phyloP scores from a whole-genome alignment of 305 asterid genomes.

The Solanum hybrid region DNA sequence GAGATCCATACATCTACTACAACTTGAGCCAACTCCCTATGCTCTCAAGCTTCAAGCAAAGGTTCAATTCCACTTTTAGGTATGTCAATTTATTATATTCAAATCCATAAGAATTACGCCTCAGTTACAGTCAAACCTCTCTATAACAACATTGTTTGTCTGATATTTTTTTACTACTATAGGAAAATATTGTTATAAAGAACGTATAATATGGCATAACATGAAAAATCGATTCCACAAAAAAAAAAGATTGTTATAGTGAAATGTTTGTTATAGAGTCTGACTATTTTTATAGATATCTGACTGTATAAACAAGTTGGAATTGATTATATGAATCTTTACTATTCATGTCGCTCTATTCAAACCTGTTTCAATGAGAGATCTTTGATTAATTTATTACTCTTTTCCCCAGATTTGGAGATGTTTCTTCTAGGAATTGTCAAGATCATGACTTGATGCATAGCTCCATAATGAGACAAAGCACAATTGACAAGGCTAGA shows the following conservation, averaged over 20 bases:
- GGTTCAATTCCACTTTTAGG: conserved; percentile 33
- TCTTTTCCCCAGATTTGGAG: conserved; percentile 35
- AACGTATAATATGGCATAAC: background rate
- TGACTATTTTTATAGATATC: background rate
- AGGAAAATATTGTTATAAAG: background rate
- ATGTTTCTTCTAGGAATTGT: conserved; percentile 26
- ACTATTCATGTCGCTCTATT: background rate
- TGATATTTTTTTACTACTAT: background rate
- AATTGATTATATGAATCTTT: background rate
- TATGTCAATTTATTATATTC: conserved; percentile 6
- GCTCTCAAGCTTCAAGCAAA: conserved; percentile 12
- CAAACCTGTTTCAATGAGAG: background rate
- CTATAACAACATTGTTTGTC: background rate
- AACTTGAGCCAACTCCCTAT: conserved; percentile 58
- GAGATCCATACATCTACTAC: conserved; percentile 55
- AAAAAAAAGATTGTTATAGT: background rate
- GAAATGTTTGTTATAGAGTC: background rate
- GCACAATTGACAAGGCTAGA: conserved; percentile 22
- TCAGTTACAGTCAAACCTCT: background rate
- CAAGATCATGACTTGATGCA: conserved; percentile 32
- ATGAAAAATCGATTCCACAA: background rate
- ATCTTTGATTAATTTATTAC: background rate
- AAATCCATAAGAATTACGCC: background rate
- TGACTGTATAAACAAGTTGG: background rate
- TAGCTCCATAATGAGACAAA: conserved; percentile 12